These are phyloP conservation scores for Candida qinlingensis DNA, from an alignment of 805 yeast genomes.

Conservation along the genomic window DNA sequence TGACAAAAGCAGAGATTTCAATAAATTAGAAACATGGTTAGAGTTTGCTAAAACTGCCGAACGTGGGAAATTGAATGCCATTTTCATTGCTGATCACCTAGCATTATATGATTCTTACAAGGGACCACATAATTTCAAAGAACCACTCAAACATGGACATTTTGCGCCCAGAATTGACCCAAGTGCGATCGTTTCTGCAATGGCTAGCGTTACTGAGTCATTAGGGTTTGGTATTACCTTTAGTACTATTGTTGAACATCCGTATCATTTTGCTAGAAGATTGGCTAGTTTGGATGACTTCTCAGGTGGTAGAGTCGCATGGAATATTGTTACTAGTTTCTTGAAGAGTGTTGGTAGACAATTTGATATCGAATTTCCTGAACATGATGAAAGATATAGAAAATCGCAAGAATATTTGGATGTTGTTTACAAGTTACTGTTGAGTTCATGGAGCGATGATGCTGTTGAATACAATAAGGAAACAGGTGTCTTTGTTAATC, in stretches of 20 bases:
- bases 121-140: constrained; percentile 31
- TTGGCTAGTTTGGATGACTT: constrained; percentile 34
- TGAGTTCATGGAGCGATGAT: constrained; percentile 29
- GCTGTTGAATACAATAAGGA: constrained; percentile 1
- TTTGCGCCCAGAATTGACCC: constrained; percentile 31
- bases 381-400: constrained; percentile 37
- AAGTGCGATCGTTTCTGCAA: constrained; percentile 28
- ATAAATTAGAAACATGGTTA: constrained; percentile 32
- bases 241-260: constrained; percentile 39
- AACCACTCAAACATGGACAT: constrained; percentile 27
- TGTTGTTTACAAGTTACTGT: constrained; percentile 32
- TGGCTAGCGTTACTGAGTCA: constrained; percentile 37
- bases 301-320: constrained; percentile 38
- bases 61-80: constrained; percentile 32
- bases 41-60: constrained; percentile 33
- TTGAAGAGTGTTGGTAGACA: constrained; percentile 37
- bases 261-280: constrained; percentile 31
- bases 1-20: constrained; percentile 25
- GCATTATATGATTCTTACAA: constrained; percentile 36
- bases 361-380: constrained; percentile 21
- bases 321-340: constrained; percentile 42
- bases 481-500: constrained; percentile 28
- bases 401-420: constrained; percentile 37
- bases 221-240: constrained; percentile 37
- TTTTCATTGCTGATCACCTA: constrained; percentile 36